Conservation (phyloP, 805 yeast species). For the Starmerella kuoi region DNA sequence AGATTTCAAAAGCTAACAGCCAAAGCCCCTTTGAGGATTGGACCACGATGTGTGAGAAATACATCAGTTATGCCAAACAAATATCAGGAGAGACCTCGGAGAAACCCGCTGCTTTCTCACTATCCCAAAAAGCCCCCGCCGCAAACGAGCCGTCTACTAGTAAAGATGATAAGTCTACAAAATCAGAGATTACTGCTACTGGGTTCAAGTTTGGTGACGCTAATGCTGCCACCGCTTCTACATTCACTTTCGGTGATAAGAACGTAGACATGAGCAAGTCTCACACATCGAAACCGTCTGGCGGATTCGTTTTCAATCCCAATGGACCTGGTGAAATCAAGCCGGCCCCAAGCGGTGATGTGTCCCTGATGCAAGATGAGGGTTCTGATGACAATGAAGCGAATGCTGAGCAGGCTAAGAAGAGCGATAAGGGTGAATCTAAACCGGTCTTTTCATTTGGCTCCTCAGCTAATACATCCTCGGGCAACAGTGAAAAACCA, state of each 20-base stretch:
- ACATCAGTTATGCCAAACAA: slow-evolving; percentile 15
- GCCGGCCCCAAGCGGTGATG: slow-evolving; percentile 78
- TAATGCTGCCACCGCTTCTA: slow-evolving; percentile 1
- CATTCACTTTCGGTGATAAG: slow-evolving; percentile 21
- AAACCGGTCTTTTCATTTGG: slow-evolving; percentile 9
- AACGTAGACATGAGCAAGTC: slow-evolving; percentile 12
- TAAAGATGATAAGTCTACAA: not conserved
- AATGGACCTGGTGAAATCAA: slow-evolving; percentile 14
- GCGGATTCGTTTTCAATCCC: slow-evolving; percentile 19
- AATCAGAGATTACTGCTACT: slow-evolving; percentile 13
- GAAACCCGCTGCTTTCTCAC: not conserved
- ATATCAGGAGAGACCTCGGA: not conserved
- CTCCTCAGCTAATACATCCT: not conserved
- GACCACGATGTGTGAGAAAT: slow-evolving; percentile 19
- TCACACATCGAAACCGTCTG: slow-evolving; percentile 7
- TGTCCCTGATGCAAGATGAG: not conserved
- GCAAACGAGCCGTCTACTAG: not conserved
- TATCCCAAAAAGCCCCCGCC: not conserved
- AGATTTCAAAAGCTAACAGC: slow-evolving; percentile 11
- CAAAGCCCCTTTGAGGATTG: slow-evolving; percentile 17
- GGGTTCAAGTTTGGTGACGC: slow-evolving; percentile 19
- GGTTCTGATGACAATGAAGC: not conserved
- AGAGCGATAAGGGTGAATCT: not conserved
- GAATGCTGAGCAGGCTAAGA: not conserved
- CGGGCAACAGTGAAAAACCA: slow-evolving; percentile 11